Percentiles rank a stretch among this genome's conserved stretches.
These are phyloP conservation scores for Saccharomycopsis synnaedendra DNA, from an alignment of 805 yeast species.

Conservation along the genomic window DNA sequence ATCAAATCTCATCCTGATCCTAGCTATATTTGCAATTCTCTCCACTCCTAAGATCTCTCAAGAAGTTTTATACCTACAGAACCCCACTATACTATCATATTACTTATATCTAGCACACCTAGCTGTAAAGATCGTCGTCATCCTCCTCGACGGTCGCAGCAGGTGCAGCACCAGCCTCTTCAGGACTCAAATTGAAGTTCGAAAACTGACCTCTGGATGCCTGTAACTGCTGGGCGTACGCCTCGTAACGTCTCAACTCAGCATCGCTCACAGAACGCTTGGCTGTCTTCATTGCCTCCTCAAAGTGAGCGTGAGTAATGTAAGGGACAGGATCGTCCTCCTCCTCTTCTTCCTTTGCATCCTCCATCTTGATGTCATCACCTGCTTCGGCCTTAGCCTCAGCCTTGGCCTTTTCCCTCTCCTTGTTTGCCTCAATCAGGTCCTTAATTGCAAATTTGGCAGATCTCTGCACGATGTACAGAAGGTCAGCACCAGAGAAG, in stretches of 20 bases:
- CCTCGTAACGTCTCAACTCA: constrained; percentile 96
- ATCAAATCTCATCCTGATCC: no score
- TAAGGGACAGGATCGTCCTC: constrained; percentile 93
- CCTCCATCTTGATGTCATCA: constrained; percentile 42
- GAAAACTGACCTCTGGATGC: constrained; percentile 93
- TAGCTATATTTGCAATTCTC: no score
- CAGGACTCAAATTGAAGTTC: constrained; percentile 70
- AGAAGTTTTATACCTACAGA: no score
- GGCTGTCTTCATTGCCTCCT: constrained; percentile 99
- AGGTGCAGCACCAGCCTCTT: constrained; percentile 29
- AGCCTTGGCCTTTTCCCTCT: constrained; percentile 32
- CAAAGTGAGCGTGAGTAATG: constrained; percentile 88
- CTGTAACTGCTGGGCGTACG: constrained; percentile 92
- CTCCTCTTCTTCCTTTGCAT: constrained; percentile 36
- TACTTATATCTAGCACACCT: background rate
- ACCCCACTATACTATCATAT: no score
- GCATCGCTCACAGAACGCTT: constrained; percentile 95
- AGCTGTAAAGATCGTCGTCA: constrained; percentile 34
- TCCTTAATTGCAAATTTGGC: constrained; percentile 98
- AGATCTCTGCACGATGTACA: constrained; percentile 94
- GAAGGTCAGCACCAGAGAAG: constrained; percentile 98
- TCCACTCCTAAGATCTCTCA: no score
- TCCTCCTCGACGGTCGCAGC: constrained; percentile 39
- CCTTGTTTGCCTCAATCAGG: constrained; percentile 74
- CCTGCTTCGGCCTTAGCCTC: constrained; percentile 31